phyloP scores from a whole-genome alignment of 306 rosid genomes.

The Fagus sylvatica region DNA sequence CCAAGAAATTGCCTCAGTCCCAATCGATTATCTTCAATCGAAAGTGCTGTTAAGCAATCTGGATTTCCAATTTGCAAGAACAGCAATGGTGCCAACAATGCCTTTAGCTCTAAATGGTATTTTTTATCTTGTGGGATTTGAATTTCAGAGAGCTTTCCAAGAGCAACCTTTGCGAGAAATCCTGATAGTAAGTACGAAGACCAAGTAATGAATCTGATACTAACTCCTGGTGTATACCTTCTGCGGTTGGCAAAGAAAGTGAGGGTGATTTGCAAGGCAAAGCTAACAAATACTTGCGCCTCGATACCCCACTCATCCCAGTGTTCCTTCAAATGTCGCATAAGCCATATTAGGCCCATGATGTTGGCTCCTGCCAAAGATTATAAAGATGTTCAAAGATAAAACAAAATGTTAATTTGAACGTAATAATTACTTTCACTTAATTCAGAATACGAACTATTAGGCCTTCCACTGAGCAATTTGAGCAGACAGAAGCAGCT shows the following conservation, averaged over 20 bases:
- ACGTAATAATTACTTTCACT: too few relatives aligned
- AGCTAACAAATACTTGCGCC: constrained; percentile 44
- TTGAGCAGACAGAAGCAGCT: too few relatives aligned
- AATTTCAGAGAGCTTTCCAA: constrained; percentile 42
- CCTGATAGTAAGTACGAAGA: constrained; percentile 47
- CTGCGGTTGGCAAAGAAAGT: constrained; percentile 55
- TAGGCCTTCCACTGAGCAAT: too few relatives aligned
- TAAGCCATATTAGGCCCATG: too few relatives aligned
- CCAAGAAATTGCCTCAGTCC: constrained; percentile 54
- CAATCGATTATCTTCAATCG: constrained; percentile 55
- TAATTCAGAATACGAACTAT: too few relatives aligned
- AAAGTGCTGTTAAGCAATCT: constrained; percentile 61
- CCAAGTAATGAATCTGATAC: constrained; percentile 53
- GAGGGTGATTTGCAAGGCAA: constrained; percentile 51
- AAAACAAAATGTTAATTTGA: not conserved
- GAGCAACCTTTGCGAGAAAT: constrained; percentile 41
- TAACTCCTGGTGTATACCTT: constrained; percentile 48
- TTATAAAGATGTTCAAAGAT: constrained; percentile 25
- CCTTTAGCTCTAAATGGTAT: constrained; percentile 27
- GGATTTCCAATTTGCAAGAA: constrained; percentile 63
- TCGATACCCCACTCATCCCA: constrained; percentile 51
- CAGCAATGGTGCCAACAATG: constrained; percentile 54
- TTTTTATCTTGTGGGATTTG: too few relatives aligned
- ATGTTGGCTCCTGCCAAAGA: not conserved
- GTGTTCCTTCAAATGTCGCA: not conserved